A percentile compares a stretch with the other conserved stretches of the same genome.
phyloP scores from a whole-genome alignment of 768 basidiomycete species.

The Trametes coccinea region DNA sequence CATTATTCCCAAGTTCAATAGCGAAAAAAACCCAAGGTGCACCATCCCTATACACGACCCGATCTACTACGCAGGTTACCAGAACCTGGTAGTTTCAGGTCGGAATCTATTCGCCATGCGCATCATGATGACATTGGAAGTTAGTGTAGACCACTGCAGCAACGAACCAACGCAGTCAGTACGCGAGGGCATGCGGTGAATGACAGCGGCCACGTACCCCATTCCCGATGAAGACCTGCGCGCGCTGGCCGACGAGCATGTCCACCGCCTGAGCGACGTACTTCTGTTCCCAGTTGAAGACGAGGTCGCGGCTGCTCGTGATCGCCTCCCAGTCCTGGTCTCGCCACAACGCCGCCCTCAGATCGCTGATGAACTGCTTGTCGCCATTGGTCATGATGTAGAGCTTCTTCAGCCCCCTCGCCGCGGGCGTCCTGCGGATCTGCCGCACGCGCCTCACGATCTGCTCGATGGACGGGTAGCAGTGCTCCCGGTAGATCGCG shows the following conservation, averaged over 20 bases:
- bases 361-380: conserved; percentile 46
- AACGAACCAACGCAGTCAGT: background rate
- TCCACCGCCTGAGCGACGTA: conserved; percentile 49
- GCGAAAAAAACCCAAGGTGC: no score
- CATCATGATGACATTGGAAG: conserved; percentile 48
- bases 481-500: conserved; percentile 43
- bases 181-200: background rate
- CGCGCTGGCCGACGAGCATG: conserved; percentile 48
- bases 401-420: conserved; percentile 41
- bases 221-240: conserved; percentile 53
- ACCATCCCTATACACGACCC: no score
- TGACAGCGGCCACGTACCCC: conserved; percentile 39
- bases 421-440: conserved; percentile 24
- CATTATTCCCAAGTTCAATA: no score
- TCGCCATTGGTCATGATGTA: conserved; percentile 70
- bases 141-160: conserved; percentile 46
- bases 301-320: conserved; percentile 42
- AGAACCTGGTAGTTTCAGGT: conserved; percentile 41
- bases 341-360: conserved; percentile 40
- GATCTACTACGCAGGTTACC: conserved; percentile 28
- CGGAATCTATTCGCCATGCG: conserved; percentile 38
- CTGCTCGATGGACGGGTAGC: conserved; percentile 52
- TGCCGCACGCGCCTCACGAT: conserved; percentile 47
- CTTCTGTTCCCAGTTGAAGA: conserved; percentile 43
- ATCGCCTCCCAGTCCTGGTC: conserved; percentile 5